Base-by-base conservation (phyloP, 2,329 filamentous ascomycete genomes). In the Aspergillus sp. region DNA sequence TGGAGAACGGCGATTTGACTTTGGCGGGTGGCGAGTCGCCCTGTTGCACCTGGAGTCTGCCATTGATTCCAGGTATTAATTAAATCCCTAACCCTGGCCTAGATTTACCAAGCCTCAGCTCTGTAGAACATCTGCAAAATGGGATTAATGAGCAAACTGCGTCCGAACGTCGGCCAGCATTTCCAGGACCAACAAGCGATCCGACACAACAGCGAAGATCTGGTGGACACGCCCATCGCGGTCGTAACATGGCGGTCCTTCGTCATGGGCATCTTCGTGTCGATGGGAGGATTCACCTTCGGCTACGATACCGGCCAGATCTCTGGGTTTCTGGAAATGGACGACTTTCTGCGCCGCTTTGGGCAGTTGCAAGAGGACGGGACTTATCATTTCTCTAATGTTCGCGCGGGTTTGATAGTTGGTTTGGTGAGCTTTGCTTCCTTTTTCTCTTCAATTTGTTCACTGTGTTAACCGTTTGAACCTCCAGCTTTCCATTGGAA, bases 221-320 rank as follows among this genome's bases (percentile, higher is more conserved):
- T 59, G 15, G 54, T 66, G 11, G 62, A 68, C 43, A 61, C 55
- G 1, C 60, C 55, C 3, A 60, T 68, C 7, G 65, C 62, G 0
- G 48, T 63, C 3, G 46, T 76, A 27, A 75, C 73, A 44, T 68
- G 66, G 65, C 63, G 66, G 8, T 70, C 72, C 1, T 66, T 73
- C 49, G 40, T 67, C 31, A 72, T 76, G 72, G 72, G 71, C 6
- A 50, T 73, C 9, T 71, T 78, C n/a, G 72, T 78, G 27, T 79
- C 76, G 1, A 78, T 79, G 74, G 76, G 76, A n/a, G 77, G 77
- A 1, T 74, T 78, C 51, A 69, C 75, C 6, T 77, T 76, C 47
- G 74, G 75, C 6, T 77, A 76, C 46, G 73, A 78, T 53, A 77
- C 77, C 5, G 74, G 76, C 61, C 76, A 79, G 56, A 79, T 79